Evolutionary conservation across 306 rosid genomes (phyloP), one percentile per base, ranked within the genome.

Genomic region (Begonia peltatifolia): DNA sequence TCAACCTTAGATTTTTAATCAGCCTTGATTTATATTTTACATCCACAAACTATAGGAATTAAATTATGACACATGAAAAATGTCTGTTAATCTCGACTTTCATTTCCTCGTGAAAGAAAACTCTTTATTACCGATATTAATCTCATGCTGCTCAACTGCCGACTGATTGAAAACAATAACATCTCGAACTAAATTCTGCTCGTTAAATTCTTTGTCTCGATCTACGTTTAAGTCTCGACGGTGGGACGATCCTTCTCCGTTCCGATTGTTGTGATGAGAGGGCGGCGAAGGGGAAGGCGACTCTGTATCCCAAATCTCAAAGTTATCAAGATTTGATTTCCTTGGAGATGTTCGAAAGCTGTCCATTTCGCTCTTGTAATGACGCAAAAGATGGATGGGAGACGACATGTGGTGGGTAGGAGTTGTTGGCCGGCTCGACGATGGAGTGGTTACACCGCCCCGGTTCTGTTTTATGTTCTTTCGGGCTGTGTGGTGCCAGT

Each of bases 401-500:
- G 94, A 81, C 66, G 92, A 79, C 66, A 65, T 22, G 13, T 62
- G 51, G 60, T 60, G 86, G 41, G 69, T 48, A 2, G 84, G 86
- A 9, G 88, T 84, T 8, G 65, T 41, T 0, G 87, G 76, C 43
- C 75, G 35, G 54, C 85, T 82, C 18, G 93, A 75, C 55, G 63
- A 14, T 1, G 86, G 81, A 2, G 83, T 76, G 6, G 7, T 30
- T 1, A 55, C 60, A 2, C 75, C 60, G 9, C 74, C 92, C 12
- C 59, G 71, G 64, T 58, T 81, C 41, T 80, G 74, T 55, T 69
- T 88, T 46, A 81, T 20, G 61, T 67, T 68, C 76, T 73, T 81
- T 59, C 65, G 69, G 2, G 96, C 96, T 0, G 75, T 36, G 25
- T 68, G 82, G 73, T 88, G 87, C 96, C 96, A 88, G 15, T 70